A percentile compares a stretch with the other conserved stretches of the same genome.
phyloP scores from a whole-genome alignment of 2,329 filamentous ascomycete genomes.

The Fusarium decemcellulare region DNA sequence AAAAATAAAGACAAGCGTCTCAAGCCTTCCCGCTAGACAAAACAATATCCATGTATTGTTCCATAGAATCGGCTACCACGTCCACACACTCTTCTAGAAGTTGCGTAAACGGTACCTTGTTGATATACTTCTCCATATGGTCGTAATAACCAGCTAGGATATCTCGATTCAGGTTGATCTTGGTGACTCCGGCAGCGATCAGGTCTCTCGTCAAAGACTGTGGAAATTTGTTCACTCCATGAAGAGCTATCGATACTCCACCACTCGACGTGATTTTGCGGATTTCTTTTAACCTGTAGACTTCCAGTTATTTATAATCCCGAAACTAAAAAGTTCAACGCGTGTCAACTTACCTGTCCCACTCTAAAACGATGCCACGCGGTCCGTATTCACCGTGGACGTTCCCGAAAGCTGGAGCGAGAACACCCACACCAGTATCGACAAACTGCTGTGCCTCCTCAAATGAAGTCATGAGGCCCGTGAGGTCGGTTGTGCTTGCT shows the following conservation, averaged over 20 bases:
- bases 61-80: constrained; percentile 12
- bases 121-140: constrained; percentile 53
- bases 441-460: constrained; percentile 80
- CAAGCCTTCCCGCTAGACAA: constrained; percentile 12
- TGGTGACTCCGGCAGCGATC: constrained; percentile 61
- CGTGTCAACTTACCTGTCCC: not conserved
- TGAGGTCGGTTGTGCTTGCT: constrained; percentile 66
- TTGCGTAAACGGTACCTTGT: constrained; percentile 44
- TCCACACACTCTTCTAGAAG: constrained; percentile 59
- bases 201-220: constrained; percentile 59
- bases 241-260: constrained; percentile 54
- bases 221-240: constrained; percentile 64
- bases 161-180: constrained; percentile 65
- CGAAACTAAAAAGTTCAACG: too few relatives aligned
- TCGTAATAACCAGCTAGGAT: constrained; percentile 57
- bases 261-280: constrained; percentile 3
- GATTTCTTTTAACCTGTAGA: constrained; percentile 40
- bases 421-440: constrained; percentile 78
- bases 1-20: too few relatives aligned
- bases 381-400: constrained; percentile 82
- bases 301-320: too few relatives aligned
- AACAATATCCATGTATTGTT: constrained; percentile 16
- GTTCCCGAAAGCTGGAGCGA: constrained; percentile 84
- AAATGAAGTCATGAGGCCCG: constrained; percentile 72
- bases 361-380: not conserved